Evolutionary conservation across 176 grass and related monocot species (phyloP).

Genomic region (Aegilops longissima): DNA sequence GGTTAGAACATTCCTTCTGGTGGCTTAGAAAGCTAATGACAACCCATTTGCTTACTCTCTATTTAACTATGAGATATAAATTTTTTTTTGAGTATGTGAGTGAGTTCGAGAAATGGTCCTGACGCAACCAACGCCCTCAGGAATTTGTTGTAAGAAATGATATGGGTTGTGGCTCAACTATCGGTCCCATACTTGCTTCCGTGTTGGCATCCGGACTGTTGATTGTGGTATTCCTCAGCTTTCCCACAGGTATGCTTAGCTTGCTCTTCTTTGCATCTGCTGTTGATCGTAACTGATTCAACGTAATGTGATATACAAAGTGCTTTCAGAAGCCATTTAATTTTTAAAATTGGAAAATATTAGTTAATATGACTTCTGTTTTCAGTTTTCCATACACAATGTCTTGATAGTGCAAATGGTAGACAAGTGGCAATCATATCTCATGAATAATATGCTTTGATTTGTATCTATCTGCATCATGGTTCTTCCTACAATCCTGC

Average conservation of each 20-base stretch:
- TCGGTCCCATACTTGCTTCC: slow-evolving; percentile 95
- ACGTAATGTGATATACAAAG: background rate
- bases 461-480: background rate
- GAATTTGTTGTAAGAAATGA: slow-evolving; percentile 98
- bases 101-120: background rate
- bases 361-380: background rate
- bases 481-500: background rate
- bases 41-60: background rate
- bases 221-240: slow-evolving; percentile 98
- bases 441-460: background rate
- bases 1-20: background rate
- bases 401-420: background rate
- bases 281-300: background rate
- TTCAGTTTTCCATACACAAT: background rate
- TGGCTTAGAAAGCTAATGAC: background rate
- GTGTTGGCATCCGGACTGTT: slow-evolving; percentile 81
- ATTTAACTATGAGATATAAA: background rate
- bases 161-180: slow-evolving; percentile 94
- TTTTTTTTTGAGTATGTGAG: background rate
- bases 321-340: background rate
- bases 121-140: slow-evolving; percentile 28
- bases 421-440: background rate
- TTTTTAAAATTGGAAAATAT: background rate
- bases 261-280: background rate
- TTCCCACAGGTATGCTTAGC: slow-evolving; percentile 74